A percentile compares a stretch with the other conserved stretches of the same genome.
Evolutionary conservation across 2,329 filamentous ascomycete genomes (phyloP).

Genomic region (Aspergillus tamarii): DNA sequence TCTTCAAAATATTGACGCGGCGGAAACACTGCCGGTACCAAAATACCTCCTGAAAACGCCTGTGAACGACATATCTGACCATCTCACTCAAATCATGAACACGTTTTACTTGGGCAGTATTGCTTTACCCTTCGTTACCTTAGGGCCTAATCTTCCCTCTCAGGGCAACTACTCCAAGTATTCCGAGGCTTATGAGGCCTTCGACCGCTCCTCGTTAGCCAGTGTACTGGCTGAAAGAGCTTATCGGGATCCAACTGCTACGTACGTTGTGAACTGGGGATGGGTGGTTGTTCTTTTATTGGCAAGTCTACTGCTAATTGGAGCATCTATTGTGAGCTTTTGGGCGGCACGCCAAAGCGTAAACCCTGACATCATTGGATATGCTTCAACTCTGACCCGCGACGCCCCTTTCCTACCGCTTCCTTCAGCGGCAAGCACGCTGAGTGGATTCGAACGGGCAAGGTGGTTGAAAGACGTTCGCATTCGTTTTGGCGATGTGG

Average conservation of each 20-base stretch:
- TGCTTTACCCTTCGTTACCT: not conserved
- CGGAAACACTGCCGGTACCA: no score
- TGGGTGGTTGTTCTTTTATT: not conserved
- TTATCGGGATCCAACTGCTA: not conserved
- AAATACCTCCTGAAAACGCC: no score
- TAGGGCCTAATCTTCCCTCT: no score
- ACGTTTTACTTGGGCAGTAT: not conserved
- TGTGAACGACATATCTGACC: not conserved
- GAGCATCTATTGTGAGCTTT: not conserved
- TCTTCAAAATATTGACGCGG: no score
- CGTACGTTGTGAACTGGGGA: not conserved
- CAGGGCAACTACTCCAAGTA: no score
- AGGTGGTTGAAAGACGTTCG: not conserved
- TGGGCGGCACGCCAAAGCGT: not conserved
- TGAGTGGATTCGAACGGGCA: not conserved
- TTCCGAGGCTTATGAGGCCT: no score
- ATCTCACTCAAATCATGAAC: not conserved
- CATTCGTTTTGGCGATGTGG: not conserved
- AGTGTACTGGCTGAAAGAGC: no score
- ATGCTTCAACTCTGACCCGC: not conserved
- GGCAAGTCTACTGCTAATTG: not conserved
- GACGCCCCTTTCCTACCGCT: not conserved
- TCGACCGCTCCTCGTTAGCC: no score
- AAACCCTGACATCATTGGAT: not conserved
- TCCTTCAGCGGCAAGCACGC: not conserved